These are phyloP conservation scores for Myriosclerotinia scirpicola DNA, from an alignment of 2,329 filamentous ascomycete species.

Conservation along the genomic window DNA sequence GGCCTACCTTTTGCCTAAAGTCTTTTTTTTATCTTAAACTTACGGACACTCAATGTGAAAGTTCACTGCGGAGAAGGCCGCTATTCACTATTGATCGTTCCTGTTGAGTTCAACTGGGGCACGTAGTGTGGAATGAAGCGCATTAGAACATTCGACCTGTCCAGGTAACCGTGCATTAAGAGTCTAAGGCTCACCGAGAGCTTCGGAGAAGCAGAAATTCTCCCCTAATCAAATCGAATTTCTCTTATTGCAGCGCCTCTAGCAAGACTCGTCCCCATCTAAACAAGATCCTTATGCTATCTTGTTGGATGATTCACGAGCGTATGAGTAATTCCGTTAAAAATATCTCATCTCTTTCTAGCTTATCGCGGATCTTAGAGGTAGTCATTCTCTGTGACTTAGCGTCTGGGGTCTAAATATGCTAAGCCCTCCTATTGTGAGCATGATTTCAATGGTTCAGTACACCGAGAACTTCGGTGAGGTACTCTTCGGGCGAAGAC, in stretches of 20 bases:
- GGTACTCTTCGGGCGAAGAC: neutral
- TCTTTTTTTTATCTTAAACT: no score
- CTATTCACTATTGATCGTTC: neutral
- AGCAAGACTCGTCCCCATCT: neutral
- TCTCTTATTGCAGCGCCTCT: neutral
- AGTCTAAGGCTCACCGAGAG: neutral
- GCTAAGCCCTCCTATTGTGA: slow-evolving; percentile 4
- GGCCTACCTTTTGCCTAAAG: neutral
- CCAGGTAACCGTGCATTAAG: slow-evolving; percentile 4
- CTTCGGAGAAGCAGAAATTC: neutral
- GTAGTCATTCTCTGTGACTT: neutral
- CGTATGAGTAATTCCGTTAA: neutral
- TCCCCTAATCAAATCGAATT: neutral
- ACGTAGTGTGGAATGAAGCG: neutral
- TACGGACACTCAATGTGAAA: neutral
- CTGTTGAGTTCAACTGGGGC: neutral
- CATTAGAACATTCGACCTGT: neutral
- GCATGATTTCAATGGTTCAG: neutral
- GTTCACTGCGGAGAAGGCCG: neutral
- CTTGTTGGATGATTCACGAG: neutral
- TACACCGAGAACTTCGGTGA: slow-evolving; percentile 7
- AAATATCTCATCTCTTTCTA: neutral
- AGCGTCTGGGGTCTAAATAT: neutral
- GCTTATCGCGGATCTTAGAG: neutral
- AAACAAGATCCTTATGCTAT: neutral